Base-by-base conservation (phyloP, 140 eudicot species). In the Stevia rebaudiana region DNA sequence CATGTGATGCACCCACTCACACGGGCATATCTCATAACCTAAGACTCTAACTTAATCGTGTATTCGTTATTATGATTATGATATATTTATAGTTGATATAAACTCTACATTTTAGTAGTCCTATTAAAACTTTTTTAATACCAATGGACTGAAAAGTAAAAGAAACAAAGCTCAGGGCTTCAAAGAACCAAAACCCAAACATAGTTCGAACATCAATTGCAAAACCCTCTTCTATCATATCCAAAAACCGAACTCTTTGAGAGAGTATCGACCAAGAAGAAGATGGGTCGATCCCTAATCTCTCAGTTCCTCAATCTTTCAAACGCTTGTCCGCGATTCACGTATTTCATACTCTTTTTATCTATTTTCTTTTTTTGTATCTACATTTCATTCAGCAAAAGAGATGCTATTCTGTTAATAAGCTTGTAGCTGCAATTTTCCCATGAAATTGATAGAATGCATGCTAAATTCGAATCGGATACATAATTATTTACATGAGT, bases 281-380 rank as follows among this genome's bases (percentile, higher is more conserved):
- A 36, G 54, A 84, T 85, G 96, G 78, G 89, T 15, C 87, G 90
- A 52, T 59, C 82, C 0, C 54, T 83, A 35, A 30, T 85, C 48
- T 80, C 94, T 30, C 90, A 80, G 50, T 76, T 85, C 68, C 84
- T 77, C 61, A 70, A 72, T 52, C 75, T 82, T 43, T 78, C 94
- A 65, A 76, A 22, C 58, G 17, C 85, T 30, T 78, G 76, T 31
- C 94, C 85, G 6, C 94, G 83, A 68, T 71, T 81, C 83, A 63
- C 78, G 96, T 88, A 80, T 23, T 44, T 19, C 61, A 2, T 61
- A 25, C 46, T 37, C 57, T 25, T 42, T 48, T 0, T 7, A 31
- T 52, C 71, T 37, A 36, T 37, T 28, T 28, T 51, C 2, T 55
- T 58, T 8, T 30, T 18, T 17, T 33, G 43, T 9, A 40, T 23